Evolutionary conservation across 192 early-diverging fungal genomes (phyloP).

Genomic region (Coemansia sp.): DNA sequence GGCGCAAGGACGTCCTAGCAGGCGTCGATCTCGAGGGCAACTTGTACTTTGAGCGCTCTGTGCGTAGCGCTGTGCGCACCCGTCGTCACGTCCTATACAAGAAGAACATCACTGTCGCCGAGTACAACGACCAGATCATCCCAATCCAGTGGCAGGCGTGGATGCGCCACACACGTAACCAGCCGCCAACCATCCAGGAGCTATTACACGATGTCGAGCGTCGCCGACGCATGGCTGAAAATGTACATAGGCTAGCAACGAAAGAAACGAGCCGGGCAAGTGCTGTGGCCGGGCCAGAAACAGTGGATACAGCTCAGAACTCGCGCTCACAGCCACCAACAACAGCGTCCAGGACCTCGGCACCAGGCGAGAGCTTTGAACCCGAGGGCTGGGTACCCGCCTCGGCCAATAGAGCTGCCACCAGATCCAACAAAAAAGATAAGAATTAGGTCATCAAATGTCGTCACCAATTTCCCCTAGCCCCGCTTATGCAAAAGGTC

Average conservation of each 20-base stretch:
- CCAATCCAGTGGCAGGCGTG: constrained; percentile 57
- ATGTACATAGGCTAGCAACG: constrained; percentile 22
- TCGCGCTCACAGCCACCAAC: constrained; percentile 9
- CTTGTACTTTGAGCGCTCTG: constrained; percentile 49
- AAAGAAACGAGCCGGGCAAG: constrained; percentile 3
- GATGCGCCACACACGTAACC: constrained; percentile 49
- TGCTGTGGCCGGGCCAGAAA: background rate
- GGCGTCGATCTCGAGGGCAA: constrained; percentile 51
- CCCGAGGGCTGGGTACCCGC: constrained; percentile 36
- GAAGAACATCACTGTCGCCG: constrained; percentile 28
- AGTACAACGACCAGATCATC: constrained; percentile 44
- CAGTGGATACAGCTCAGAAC: background rate
- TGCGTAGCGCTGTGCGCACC: constrained; percentile 17
- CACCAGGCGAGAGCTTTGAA: constrained; percentile 36
- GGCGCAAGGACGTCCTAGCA: constrained; percentile 38
- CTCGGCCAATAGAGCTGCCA: background rate
- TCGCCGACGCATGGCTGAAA: constrained; percentile 29
- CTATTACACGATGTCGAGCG: constrained; percentile 40
- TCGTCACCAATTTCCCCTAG: background rate
- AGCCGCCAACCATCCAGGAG: constrained; percentile 35
- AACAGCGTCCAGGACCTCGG: constrained; percentile 13
- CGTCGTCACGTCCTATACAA: constrained; percentile 41
- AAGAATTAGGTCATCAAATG: background rate
- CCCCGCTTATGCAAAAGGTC: background rate
- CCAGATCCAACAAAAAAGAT: background rate